Evolutionary conservation across 352 stramenopile species (phyloP), one percentile per base, ranked within the genome.

Genomic region (Globisporangium polare): DNA sequence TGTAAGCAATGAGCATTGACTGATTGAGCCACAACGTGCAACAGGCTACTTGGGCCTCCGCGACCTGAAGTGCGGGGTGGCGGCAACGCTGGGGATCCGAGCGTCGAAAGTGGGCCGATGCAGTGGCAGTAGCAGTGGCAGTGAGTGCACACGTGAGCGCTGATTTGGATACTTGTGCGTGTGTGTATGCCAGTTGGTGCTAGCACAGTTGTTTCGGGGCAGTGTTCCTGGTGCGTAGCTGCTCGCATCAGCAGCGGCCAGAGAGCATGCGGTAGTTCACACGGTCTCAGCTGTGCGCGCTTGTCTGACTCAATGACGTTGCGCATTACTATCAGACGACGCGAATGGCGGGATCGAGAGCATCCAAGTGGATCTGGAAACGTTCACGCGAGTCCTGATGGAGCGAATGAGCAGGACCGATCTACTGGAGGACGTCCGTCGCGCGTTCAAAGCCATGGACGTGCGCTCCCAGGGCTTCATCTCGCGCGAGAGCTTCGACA

Each of bases 51-150:
- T 92, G 42, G 27, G 56, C 5, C 41, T 71, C 1, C 66, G 72
- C 10, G 80, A 89, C 10, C 67, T 89, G n/a, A 92, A 89, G n/a
- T 89, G 80, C 42, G 80, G 66, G 18, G 78, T 92, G 24, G 80
- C 78, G 9, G 80, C 82, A 2, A 74, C 80, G 24, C 61, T 92
- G 4, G 79, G 82, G 3, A 78, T 89, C 18, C 78, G 78, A 13
- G 71, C 82, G 22, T 92, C 82, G n/a, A 89, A 89, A 71, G 76
- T 65, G 2, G 12, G 51, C 20, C 2, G 9, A 33, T 12, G 17
- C 41, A 22, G 18, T 24, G 20, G 5, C 18, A 22, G 3, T 1
- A 13, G 17, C 37, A 43, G 13, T n/a, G 33, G 9, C 12, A 15
- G 33, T 39, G 33, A 15, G 5, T 39, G 12, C 33, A 39, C 3